Evolutionary conservation across 2,329 filamentous ascomycete genomes (phyloP), one percentile per base, ranked within the genome.

Genomic region (Blastomyces silverae): DNA sequence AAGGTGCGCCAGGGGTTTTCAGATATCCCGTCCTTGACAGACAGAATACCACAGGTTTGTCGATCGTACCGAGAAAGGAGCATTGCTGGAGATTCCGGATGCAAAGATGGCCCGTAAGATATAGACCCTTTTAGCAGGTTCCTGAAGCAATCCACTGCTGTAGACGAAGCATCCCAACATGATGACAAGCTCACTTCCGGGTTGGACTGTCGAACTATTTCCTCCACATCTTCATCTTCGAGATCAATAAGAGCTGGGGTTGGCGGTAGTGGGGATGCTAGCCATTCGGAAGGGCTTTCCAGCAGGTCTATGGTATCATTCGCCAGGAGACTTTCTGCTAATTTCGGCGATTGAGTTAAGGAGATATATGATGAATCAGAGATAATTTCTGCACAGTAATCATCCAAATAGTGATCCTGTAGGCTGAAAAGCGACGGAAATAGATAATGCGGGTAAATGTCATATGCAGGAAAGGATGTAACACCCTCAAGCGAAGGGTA

Each of bases 1-100:
- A 88, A 78, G 6, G 83, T 89, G 37, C 87, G 82, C 88, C 88
- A 90, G 1, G 87, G 87, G 71, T 90, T 90, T 69, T 90, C 88
- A 1, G 81, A 84, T 7, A 82, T 81, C 0, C 87, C 87, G 73
- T 90, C 87, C 71, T 89, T 89, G 62, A 90, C 81, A 0, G 87
- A 90, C 25, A 90, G 78, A 60, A 90, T 88, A 2, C 87, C 87
- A 71, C 87, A 90, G 0, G 87, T 90, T 64, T 87, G 79, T 68
- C 80, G 82, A 70, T 89, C 85, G 70, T 88, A 90, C 34, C 85
- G 82, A 61, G 84, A 73, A 61, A 85, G 82, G 28, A 89, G 76
- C 79, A 85, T 84, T 67, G 89, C 87, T 11, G 83, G 80, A 64
- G 84, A 85, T 48, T 77, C 79, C 44, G 78, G 73, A 64, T 79